Conservation (phyloP, 192 early-diverging fungal genomes). For the Umbelopsis vinacea region DNA sequence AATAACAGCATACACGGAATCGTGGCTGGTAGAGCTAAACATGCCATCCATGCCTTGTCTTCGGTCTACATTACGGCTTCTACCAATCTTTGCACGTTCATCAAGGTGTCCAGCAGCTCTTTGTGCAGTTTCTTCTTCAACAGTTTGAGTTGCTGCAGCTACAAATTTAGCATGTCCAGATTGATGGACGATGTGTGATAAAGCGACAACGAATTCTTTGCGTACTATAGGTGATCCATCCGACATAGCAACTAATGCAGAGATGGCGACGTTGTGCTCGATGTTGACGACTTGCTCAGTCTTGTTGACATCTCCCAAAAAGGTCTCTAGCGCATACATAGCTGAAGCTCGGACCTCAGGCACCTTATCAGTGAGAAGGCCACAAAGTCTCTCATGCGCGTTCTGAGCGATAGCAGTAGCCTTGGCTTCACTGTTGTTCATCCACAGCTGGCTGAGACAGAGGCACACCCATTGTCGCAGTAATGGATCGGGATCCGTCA, state of each 20-base stretch:
- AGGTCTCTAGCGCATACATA: slow-evolving; percentile 78
- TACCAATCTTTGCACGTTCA: slow-evolving; percentile 28
- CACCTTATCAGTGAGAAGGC: slow-evolving; percentile 66
- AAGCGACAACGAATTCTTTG: slow-evolving; percentile 78
- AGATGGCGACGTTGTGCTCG: slow-evolving; percentile 75
- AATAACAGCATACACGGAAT: slow-evolving; percentile 65
- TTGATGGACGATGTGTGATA: slow-evolving; percentile 77
- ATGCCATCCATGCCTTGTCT: slow-evolving; percentile 28
- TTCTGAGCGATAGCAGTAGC: slow-evolving; percentile 61
- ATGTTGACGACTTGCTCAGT: slow-evolving; percentile 73
- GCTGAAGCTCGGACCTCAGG: slow-evolving; percentile 86
- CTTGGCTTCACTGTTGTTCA: slow-evolving; percentile 74
- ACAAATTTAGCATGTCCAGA: slow-evolving; percentile 65
- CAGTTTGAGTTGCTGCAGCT: slow-evolving; percentile 61
- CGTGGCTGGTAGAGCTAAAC: slow-evolving; percentile 42
- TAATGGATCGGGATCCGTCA: slow-evolving; percentile 73
- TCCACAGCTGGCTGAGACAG: slow-evolving; percentile 86
- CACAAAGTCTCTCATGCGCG: slow-evolving; percentile 65
- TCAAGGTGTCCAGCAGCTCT: slow-evolving; percentile 16
- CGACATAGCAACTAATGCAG: slow-evolving; percentile 62
- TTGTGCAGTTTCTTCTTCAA: slow-evolving; percentile 43
- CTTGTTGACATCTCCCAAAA: slow-evolving; percentile 72
- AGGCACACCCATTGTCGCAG: slow-evolving; percentile 91
- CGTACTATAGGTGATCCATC: slow-evolving; percentile 93
- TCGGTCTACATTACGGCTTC: slow-evolving; percentile 20